phyloP scores from a whole-genome alignment of 2,329 filamentous ascomycete genomes.

The Tolypocladium amazonense region DNA sequence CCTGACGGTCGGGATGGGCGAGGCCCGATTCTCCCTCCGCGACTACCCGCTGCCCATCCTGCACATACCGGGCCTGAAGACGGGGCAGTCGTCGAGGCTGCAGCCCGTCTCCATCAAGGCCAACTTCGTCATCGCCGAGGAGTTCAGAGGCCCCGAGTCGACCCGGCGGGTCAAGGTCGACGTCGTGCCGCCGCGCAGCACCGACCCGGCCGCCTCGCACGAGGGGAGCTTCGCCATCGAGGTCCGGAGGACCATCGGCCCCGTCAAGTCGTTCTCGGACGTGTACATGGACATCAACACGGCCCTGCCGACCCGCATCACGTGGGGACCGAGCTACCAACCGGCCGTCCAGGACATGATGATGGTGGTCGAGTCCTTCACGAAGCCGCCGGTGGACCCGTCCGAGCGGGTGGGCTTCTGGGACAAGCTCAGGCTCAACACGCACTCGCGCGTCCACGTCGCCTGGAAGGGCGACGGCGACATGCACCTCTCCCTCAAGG shows the following conservation, averaged over 20 bases:
- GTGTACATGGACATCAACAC: conserved; percentile 91
- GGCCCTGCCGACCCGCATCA: conserved; percentile 80
- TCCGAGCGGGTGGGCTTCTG: conserved; percentile 95
- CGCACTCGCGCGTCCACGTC: conserved; percentile 82
- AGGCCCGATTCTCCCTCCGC: conserved; percentile 73
- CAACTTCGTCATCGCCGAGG: conserved; percentile 93
- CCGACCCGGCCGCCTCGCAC: conserved; percentile 42
- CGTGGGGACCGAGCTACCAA: conserved; percentile 96
- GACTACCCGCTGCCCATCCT: conserved; percentile 91
- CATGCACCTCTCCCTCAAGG: conserved; percentile 87
- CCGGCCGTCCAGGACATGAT: conserved; percentile 99
- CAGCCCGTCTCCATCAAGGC: conserved; percentile 77
- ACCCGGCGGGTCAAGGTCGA: conserved; percentile 72
- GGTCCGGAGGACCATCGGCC: conserved; percentile 81
- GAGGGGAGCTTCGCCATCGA: conserved; percentile 69
- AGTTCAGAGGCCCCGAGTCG: conserved; percentile 73
- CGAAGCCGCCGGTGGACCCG: conserved; percentile 86
- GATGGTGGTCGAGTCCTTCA: conserved; percentile 97
- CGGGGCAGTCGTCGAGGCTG: conserved; percentile 66
- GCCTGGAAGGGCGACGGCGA: conserved; percentile 95
- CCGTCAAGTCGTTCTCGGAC: conserved; percentile 94
- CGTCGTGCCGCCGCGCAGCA: conserved; percentile 60
- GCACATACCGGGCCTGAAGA: conserved; percentile 75
- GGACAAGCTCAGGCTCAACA: conserved; percentile 93
- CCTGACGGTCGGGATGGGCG: conserved; percentile 80